phyloP scores from a whole-genome alignment of 805 yeast species.

The Zygosaccharomyces kombuchaensis region DNA sequence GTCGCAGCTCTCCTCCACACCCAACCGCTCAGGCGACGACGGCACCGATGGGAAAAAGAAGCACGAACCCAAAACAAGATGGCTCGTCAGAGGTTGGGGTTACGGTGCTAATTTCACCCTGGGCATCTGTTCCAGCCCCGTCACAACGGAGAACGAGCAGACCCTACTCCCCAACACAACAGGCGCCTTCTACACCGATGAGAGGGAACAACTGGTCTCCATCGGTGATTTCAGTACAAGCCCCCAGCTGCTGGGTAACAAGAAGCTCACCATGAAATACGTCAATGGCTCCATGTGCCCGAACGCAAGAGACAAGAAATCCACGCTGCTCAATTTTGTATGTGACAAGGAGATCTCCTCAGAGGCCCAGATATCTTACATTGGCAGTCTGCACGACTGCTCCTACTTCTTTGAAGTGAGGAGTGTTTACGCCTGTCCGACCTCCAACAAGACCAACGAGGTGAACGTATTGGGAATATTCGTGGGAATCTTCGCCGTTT shows the following conservation, averaged over 20 bases:
- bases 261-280: slow-evolving; percentile 66
- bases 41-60: slow-evolving; percentile 2
- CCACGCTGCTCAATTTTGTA: slow-evolving; percentile 64
- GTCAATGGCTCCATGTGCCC: slow-evolving; percentile 62
- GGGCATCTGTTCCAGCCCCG: slow-evolving; percentile 63
- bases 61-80: slow-evolving; percentile 31
- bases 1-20: slow-evolving; percentile 31
- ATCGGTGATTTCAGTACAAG: slow-evolving; percentile 58
- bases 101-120: slow-evolving; percentile 67
- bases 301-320: slow-evolving; percentile 51
- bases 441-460: slow-evolving; percentile 62
- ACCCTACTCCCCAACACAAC: slow-evolving; percentile 28
- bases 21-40: slow-evolving; percentile 18
- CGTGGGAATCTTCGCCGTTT: slow-evolving; percentile 43
- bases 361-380: slow-evolving; percentile 61
- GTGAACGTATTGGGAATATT: slow-evolving; percentile 64
- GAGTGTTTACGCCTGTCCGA: slow-evolving; percentile 83
- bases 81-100: slow-evolving; percentile 70
- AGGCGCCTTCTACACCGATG: slow-evolving; percentile 57
- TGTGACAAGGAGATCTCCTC: slow-evolving; percentile 73
- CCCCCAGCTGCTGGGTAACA: slow-evolving; percentile 63
- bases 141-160: slow-evolving; percentile 24
- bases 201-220: slow-evolving; percentile 33
- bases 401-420: slow-evolving; percentile 79
- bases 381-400: slow-evolving; percentile 73